Conservation (phyloP, 2,329 filamentous ascomycete species). For the Phialophora tarda region DNA sequence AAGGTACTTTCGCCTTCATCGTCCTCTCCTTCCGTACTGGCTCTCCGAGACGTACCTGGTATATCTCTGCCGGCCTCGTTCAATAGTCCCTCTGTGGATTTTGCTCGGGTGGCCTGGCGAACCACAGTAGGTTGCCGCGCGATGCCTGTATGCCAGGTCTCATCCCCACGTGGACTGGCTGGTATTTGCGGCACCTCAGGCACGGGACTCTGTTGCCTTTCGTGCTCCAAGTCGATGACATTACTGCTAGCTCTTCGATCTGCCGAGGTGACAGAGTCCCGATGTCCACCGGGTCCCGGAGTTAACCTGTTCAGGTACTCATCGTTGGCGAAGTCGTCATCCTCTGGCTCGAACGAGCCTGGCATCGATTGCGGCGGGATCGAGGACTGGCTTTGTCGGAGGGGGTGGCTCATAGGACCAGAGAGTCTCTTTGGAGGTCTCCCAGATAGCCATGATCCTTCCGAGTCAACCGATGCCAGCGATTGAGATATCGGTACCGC, state of each 20-base stretch:
- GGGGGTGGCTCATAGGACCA: conserved; percentile 50
- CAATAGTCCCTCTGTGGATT: conserved; percentile 66
- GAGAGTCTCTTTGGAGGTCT: conserved; percentile 61
- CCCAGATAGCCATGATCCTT: conserved; percentile 93
- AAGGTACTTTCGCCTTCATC: conserved; percentile 38
- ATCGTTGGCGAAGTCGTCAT: conserved; percentile 72
- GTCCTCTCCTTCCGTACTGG: conserved; percentile 45
- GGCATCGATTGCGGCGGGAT: conserved; percentile 43
- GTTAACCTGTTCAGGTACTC: conserved; percentile 71
- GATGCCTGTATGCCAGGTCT: conserved; percentile 58
- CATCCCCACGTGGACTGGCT: conserved; percentile 43
- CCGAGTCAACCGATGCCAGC: conserved; percentile 90
- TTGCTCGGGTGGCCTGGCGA: conserved; percentile 62
- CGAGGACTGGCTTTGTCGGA: conserved; percentile 56
- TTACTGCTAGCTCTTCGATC: conserved; percentile 52
- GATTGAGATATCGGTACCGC: conserved; percentile 71
- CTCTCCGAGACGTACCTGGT: conserved; percentile 42
- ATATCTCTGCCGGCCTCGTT: conserved; percentile 54
- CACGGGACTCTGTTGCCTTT: conserved; percentile 51
- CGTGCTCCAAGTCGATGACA: conserved; percentile 64
- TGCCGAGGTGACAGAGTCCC: conserved; percentile 41
- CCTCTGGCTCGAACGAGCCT: conserved; percentile 41
- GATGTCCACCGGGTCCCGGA: conserved; percentile 53
- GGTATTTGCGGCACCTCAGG: conserved; percentile 39
- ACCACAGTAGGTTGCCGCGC: conserved; percentile 69